phyloP scores from a whole-genome alignment of 805 yeast genomes.

The Saccharomyces kudriavzevii region DNA sequence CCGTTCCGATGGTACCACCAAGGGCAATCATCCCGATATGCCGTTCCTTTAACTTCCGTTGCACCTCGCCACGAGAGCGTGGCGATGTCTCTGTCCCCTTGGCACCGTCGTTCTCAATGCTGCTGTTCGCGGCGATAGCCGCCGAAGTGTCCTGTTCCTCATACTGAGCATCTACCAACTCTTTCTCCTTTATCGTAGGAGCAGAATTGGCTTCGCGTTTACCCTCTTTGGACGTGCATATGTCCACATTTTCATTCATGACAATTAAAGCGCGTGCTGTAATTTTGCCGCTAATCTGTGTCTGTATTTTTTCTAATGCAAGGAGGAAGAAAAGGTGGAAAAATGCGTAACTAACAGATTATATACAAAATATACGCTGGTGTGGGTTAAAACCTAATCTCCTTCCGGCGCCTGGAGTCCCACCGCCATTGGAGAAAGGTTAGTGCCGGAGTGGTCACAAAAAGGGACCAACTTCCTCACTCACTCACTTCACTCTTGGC shows the following conservation, averaged over 20 bases:
- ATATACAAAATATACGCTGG: background rate
- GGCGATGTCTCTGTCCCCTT: background rate
- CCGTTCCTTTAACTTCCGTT: conserved; percentile 50
- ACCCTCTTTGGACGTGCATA: background rate
- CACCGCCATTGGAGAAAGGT: background rate
- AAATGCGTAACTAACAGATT: background rate
- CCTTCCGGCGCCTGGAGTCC: background rate
- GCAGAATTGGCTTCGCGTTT: background rate
- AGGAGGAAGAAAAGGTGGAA: background rate
- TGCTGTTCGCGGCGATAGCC: background rate
- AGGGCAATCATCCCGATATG: conserved; percentile 65
- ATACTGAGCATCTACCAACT: background rate
- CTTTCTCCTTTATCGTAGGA: background rate
- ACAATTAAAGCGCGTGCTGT: background rate
- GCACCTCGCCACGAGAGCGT: conserved; percentile 7
- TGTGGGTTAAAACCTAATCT: background rate
- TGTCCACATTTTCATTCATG: background rate
- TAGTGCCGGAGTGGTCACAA: no score
- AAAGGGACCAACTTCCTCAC: background rate
- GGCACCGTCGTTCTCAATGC: background rate
- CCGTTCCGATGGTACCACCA: conserved; percentile 72
- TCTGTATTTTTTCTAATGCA: background rate
- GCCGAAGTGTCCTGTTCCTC: background rate
- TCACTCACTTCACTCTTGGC: background rate
- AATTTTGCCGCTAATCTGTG: background rate